Percentiles rank a stretch among this genome's conserved stretches.
These are phyloP conservation scores for Tetrapyrgos nigripes DNA, from an alignment of 1,284 basidiomycete genomes.

Conservation along the genomic window DNA sequence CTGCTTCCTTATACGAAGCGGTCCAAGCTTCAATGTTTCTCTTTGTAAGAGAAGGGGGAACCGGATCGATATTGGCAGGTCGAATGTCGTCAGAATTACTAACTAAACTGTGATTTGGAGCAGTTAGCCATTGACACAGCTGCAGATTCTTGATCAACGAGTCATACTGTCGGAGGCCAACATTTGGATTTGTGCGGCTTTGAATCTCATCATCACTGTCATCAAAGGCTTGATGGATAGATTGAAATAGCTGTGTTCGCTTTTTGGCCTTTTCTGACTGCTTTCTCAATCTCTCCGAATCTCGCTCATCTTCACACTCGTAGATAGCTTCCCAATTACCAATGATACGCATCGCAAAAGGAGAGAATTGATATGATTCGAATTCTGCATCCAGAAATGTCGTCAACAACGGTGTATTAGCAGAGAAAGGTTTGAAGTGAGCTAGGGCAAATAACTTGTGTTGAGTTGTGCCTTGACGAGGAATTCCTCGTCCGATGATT, in stretches of 20 bases:
- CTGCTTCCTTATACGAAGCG: no score
- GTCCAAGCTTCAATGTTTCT: not conserved
- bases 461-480: slow-evolving; percentile 7
- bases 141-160: not conserved
- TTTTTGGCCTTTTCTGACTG: not conserved
- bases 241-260: not conserved
- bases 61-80: not conserved
- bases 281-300: slow-evolving; percentile 28
- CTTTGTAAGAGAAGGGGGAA: not conserved
- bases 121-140: not conserved
- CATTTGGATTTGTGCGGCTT: not conserved
- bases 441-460: slow-evolving; percentile 26
- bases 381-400: slow-evolving; percentile 3
- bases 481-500: slow-evolving; percentile 31
- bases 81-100: not conserved
- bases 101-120: not conserved
- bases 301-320: slow-evolving; percentile 39
- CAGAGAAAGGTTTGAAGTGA: slow-evolving; percentile 33
- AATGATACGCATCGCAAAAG: slow-evolving; percentile 18
- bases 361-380: slow-evolving; percentile 19
- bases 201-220: not conserved
- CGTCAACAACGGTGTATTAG: not conserved
- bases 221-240: not conserved
- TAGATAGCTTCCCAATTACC: slow-evolving; percentile 37
- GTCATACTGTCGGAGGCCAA: not conserved